Conservation (phyloP, 148 eudicot genomes). For the Tetragonia tetragonoides region DNA sequence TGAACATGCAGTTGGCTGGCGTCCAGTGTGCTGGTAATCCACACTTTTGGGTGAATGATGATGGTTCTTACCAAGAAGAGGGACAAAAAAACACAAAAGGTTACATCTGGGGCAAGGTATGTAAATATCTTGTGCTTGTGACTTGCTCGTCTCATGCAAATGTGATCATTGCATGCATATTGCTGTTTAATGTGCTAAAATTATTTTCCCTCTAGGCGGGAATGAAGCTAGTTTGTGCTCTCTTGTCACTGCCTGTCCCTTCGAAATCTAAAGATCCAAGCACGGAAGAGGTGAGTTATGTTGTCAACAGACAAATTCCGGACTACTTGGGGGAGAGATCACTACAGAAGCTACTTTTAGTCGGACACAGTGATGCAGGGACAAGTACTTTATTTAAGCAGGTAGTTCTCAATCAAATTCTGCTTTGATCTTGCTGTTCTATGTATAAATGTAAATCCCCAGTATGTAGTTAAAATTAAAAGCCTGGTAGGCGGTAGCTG, state of each 20-base stretch:
- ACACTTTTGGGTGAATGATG: conserved; percentile 99
- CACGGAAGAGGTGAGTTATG: conserved; percentile 60
- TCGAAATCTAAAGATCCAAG: conserved; percentile 52
- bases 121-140: conserved; percentile 6
- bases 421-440: conserved; percentile 7
- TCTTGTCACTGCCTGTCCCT: conserved; percentile 87
- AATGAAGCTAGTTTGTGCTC: conserved; percentile 87
- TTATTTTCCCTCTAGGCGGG: conserved; percentile 57
- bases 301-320: conserved; percentile 45
- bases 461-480: not conserved
- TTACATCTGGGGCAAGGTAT: conserved; percentile 96
- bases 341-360: conserved; percentile 76
- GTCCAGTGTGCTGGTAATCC: conserved; percentile 99
- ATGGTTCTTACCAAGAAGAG: conserved; percentile 99
- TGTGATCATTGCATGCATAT: not conserved
- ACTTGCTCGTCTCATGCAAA: not conserved
- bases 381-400: conserved; percentile 95
- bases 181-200: not conserved
- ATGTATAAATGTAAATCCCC: not conserved
- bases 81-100: conserved; percentile 98
- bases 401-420: conserved; percentile 36
- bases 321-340: conserved; percentile 67
- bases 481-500: not conserved
- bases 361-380: conserved; percentile 85
- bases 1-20: conserved; percentile 74